phyloP scores from a whole-genome alignment of 2,329 filamentous ascomycete species.

The Exophiala mesophila region DNA sequence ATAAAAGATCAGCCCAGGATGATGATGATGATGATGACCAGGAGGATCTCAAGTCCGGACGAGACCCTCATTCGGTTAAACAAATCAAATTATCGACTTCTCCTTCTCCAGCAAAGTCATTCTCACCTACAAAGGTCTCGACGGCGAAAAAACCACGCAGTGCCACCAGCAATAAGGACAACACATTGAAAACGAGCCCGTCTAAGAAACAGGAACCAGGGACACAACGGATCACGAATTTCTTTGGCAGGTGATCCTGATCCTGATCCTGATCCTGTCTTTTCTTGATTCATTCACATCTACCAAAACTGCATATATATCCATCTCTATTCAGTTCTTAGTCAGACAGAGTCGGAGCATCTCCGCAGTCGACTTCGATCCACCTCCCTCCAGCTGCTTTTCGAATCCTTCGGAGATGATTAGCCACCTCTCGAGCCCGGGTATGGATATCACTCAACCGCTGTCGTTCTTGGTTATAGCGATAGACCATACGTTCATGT shows the following conservation, averaged over 20 bases:
- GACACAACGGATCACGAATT: slow-evolving; percentile 49
- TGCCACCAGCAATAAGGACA: slow-evolving; percentile 51
- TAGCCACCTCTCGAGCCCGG: slow-evolving; percentile 31
- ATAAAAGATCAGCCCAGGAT: slow-evolving; percentile 26
- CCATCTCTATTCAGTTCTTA: too few relatives aligned
- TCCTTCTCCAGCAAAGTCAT: slow-evolving; percentile 25
- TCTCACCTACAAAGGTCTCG: slow-evolving; percentile 37
- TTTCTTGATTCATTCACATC: slow-evolving; percentile 1
- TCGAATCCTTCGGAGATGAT: slow-evolving; percentile 30
- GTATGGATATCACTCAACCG: slow-evolving; percentile 29
- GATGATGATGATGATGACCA: too few relatives aligned
- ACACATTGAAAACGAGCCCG: slow-evolving; percentile 39
- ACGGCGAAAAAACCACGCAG: slow-evolving; percentile 47
- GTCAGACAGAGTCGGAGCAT: too few relatives aligned
- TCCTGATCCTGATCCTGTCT: not conserved
- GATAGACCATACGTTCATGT: slow-evolving; percentile 31
- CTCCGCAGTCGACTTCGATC: slow-evolving; percentile 32
- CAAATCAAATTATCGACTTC: slow-evolving; percentile 11
- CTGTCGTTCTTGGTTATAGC: slow-evolving; percentile 31
- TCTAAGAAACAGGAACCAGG: slow-evolving; percentile 43
- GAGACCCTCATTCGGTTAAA: slow-evolving; percentile 19
- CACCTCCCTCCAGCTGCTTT: slow-evolving; percentile 36
- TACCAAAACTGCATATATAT: too few relatives aligned
- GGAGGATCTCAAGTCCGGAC: too few relatives aligned
- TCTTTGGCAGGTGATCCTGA: slow-evolving; percentile 37